Base-by-base conservation (phyloP, 371 early-diverging fungal genomes). In the Mucor sp. region DNA sequence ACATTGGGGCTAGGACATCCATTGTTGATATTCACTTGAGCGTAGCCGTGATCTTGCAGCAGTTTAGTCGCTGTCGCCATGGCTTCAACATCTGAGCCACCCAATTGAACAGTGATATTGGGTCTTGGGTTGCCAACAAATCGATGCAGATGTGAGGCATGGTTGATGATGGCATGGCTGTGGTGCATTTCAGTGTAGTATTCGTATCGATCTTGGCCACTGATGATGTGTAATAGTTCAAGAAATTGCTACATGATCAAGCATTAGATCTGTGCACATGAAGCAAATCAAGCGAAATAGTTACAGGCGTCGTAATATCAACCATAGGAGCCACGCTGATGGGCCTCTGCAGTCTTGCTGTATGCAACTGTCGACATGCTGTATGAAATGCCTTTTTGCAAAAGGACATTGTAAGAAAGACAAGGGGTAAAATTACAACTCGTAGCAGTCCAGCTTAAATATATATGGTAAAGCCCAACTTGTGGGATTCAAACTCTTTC, bases 101-200 rank as follows among this genome's bases (percentile, higher is more conserved):
- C 90, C 19, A 90, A 68, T 56, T 90, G 90, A 6, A 90, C 87
- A 28, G 89, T 84, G 3, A 85, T 77, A 48, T 86, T 81, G 1
- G 79, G 71, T 66, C 81, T 67, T 19, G 87, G 84, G 25, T 67
- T 75, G 0, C 88, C 88, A n/a, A 87, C 76, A 65, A 86, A 83
- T 19, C 81, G 77, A 68, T 76, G 73, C 2, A 90, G 57, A 37
- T 73, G 74, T 44, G 61, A 21, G 35, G 48, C 53, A 41, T 87
- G 79, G 23, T 85, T 76, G 5, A 87, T 65, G 23, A 93, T 84
- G 7, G 90, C 89, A 57, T 88, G 86, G n/a, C 88, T 85, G 66
- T 91, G 90, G 58, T 90, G 77, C 93, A 93, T 93, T 65, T 93
- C 92, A 3, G 89, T 89, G 66, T 91, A 93, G n/a, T 90, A 83